Evolutionary conservation across 2,329 filamentous ascomycete species (phyloP).

Genomic region (Setomelanomma holmii): DNA sequence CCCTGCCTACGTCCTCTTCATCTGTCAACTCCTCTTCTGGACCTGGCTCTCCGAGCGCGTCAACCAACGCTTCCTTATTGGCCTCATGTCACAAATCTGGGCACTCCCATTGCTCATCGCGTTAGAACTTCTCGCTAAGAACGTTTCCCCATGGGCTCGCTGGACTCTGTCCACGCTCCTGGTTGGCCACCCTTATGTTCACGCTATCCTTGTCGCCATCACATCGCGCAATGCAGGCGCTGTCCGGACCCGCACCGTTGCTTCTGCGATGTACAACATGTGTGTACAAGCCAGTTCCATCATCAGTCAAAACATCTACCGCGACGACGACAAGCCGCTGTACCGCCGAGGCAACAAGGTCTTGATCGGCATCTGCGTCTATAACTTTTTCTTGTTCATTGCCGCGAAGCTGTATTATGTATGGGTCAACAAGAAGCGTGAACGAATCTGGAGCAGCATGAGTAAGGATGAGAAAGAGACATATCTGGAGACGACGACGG

Average conservation of each 20-base stretch:
- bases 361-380: constrained; percentile 58
- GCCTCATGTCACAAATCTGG: constrained; percentile 50
- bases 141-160: constrained; percentile 47
- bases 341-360: constrained; percentile 64
- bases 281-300: constrained; percentile 41
- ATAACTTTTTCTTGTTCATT: constrained; percentile 60
- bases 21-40: constrained; percentile 58
- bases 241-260: constrained; percentile 53
- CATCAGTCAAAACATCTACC: constrained; percentile 58
- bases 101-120: constrained; percentile 48
- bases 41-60: constrained; percentile 59
- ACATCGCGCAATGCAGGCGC: constrained; percentile 52
- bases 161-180: constrained; percentile 50
- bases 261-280: constrained; percentile 54
- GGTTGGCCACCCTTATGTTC: constrained; percentile 53
- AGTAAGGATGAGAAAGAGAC: constrained; percentile 42
- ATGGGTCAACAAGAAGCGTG: constrained; percentile 54
- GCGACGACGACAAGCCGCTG: constrained; percentile 57
- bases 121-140: constrained; percentile 40
- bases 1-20: constrained; percentile 56
- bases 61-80: constrained; percentile 61
- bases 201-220: constrained; percentile 54
- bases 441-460: constrained; percentile 42
- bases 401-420: constrained; percentile 63
- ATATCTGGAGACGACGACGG: constrained; percentile 46